Evolutionary conservation across 441 rosid genomes (phyloP).

Genomic region (Erodium texanum): DNA sequence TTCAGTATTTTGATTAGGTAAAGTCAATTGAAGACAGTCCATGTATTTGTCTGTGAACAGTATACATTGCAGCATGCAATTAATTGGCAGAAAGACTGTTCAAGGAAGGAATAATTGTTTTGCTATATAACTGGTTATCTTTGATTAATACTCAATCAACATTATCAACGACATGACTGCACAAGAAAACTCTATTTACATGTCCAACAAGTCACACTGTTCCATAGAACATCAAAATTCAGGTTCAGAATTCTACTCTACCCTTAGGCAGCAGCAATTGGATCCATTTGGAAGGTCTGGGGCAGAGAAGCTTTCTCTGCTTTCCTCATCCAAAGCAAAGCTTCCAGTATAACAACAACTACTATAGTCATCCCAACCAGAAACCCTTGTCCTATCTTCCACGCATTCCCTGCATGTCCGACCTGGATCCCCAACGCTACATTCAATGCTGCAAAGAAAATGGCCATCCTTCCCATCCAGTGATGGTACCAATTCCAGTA

Average conservation of each 20-base stretch:
- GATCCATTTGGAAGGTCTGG: conserved; percentile 56
- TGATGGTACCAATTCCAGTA: conserved; percentile 90
- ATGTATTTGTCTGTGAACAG: too few relatives aligned
- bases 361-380: conserved; percentile 41
- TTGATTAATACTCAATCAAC: too few relatives aligned
- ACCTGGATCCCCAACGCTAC: conserved; percentile 53
- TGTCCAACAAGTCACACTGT: too few relatives aligned
- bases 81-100: too few relatives aligned
- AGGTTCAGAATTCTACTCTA: not conserved
- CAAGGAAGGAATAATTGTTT: too few relatives aligned
- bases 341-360: conserved; percentile 49
- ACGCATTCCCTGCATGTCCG: conserved; percentile 45
- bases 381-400: conserved; percentile 73
- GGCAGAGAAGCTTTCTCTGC: conserved; percentile 25
- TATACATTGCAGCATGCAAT: too few relatives aligned
- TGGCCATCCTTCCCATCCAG: conserved; percentile 73
- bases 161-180: too few relatives aligned
- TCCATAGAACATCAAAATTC: too few relatives aligned
- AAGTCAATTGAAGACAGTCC: too few relatives aligned
- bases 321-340: conserved; percentile 36
- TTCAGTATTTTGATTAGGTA: conserved; percentile 79
- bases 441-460: conserved; percentile 69
- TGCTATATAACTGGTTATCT: too few relatives aligned
- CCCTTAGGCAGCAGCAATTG: conserved; percentile 25
- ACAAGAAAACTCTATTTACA: too few relatives aligned